Percentiles rank a stretch among this genome's conserved stretches.
These are phyloP conservation scores for Hysterium pulicare DNA, from an alignment of 2,329 filamentous ascomycete genomes.

Conservation along the genomic window DNA sequence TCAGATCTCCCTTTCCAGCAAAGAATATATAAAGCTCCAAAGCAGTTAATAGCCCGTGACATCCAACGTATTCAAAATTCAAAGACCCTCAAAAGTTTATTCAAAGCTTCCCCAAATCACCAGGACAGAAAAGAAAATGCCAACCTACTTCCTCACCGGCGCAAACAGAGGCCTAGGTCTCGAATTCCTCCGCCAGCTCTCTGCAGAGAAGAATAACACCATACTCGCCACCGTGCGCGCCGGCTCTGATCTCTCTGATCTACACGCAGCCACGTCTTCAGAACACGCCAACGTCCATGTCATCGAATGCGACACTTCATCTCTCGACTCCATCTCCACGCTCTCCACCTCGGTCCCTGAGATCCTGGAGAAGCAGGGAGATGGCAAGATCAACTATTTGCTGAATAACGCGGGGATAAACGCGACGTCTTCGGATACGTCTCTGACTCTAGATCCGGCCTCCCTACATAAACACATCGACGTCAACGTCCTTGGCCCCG, in stretches of 20 bases:
- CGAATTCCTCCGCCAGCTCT: slow-evolving; percentile 29
- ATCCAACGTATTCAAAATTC: no score
- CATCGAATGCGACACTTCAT: slow-evolving; percentile 40
- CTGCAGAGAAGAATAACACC: slow-evolving; percentile 28
- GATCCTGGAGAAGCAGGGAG: slow-evolving; percentile 29
- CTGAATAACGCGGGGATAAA: slow-evolving; percentile 46
- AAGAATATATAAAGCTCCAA: no score
- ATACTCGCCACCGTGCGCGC: slow-evolving; percentile 42
- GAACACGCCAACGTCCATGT: slow-evolving; percentile 35
- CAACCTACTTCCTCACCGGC: slow-evolving; percentile 31
- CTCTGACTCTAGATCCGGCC: slow-evolving; percentile 37
- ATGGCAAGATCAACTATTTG: slow-evolving; percentile 39
- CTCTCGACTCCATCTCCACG: slow-evolving; percentile 26
- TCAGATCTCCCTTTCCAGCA: no score
- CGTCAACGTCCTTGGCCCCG: slow-evolving; percentile 48
- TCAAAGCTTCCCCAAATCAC: no score
- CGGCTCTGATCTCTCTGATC: slow-evolving; percentile 23
- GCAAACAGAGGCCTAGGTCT: slow-evolving; percentile 32
- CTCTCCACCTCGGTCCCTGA: slow-evolving; percentile 35
- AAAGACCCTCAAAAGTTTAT: no score
- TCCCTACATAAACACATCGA: slow-evolving; percentile 41
- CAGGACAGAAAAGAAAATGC: slow-evolving; percentile 17
- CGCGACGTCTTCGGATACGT: slow-evolving; percentile 32
- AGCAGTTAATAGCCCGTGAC: no score
- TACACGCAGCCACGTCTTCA: slow-evolving; percentile 19